Conservation (phyloP, 208 protist species). For the Porcisia hertigi region DNA sequence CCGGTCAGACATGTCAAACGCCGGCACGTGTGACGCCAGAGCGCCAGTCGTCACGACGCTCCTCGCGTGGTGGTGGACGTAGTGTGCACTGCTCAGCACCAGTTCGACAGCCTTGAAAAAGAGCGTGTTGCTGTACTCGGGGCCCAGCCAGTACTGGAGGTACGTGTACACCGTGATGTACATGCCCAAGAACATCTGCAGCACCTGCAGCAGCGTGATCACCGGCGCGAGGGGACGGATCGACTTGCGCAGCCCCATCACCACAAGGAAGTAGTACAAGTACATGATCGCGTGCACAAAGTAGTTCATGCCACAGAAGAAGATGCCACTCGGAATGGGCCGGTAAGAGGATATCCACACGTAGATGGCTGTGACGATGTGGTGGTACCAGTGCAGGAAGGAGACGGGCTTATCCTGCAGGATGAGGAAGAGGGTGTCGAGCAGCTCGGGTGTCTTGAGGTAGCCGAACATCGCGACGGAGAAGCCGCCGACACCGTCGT, state of each 20-base stretch:
- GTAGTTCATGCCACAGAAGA: slow-evolving; percentile 25
- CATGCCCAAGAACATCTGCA: slow-evolving; percentile 92
- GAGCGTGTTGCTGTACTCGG: slow-evolving; percentile 4
- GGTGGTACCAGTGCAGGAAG: slow-evolving; percentile 22
- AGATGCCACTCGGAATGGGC: slow-evolving; percentile 44
- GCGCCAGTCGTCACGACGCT: slow-evolving; percentile 38
- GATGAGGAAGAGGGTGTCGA: slow-evolving; percentile 77
- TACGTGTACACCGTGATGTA: slow-evolving; percentile 58
- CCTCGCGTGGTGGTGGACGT: slow-evolving; percentile 5
- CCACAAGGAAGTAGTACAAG: slow-evolving; percentile 88
- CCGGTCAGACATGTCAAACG: slow-evolving; percentile 29
- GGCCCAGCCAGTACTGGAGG: slow-evolving; percentile 37
- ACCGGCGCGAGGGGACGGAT: slow-evolving; percentile 63
- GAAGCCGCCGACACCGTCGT: slow-evolving; percentile 31
- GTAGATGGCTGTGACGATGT: slow-evolving; percentile 80
- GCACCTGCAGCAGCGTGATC: slow-evolving; percentile 83
- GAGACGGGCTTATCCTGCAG: slow-evolving; percentile 53
- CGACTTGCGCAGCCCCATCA: slow-evolving; percentile 47
- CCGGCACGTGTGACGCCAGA: slow-evolving; percentile 40
- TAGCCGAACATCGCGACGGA: slow-evolving; percentile 61
- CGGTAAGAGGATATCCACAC: slow-evolving; percentile 79
- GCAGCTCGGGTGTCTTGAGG: slow-evolving; percentile 77
- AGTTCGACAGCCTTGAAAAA: slow-evolving; percentile 21
- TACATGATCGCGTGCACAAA: slow-evolving; percentile 94
- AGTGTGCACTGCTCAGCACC: slow-evolving; percentile 9